A percentile compares a stretch with the other conserved stretches of the same genome.
Evolutionary conservation across 129 eudicot genomes (phyloP).

Genomic region (Flaveria bidentis): DNA sequence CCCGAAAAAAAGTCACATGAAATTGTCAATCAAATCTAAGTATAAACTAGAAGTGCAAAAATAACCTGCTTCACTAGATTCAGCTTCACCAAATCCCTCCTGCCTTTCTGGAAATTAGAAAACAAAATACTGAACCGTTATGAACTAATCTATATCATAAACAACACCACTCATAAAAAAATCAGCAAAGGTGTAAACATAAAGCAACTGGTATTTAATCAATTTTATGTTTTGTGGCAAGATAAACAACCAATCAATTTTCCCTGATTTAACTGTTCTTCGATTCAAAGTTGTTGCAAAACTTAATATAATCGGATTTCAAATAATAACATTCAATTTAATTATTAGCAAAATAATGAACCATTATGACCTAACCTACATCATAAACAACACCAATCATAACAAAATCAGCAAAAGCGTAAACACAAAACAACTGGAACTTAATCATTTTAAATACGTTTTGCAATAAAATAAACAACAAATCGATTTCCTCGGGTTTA

Average conservation of each 20-base stretch:
- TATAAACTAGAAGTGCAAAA: background rate
- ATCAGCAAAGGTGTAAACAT: background rate
- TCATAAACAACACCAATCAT: background rate
- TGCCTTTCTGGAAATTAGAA: slow-evolving; percentile 55
- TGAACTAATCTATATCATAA: slow-evolving; percentile 2
- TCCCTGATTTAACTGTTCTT: too few species aligned
- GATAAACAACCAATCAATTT: background rate
- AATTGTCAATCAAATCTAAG: background rate
- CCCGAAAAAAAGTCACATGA: background rate
- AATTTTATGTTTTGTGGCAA: background rate
- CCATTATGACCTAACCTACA: too few species aligned
- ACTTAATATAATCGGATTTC: too few species aligned
- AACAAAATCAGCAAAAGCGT: background rate
- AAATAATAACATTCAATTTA: too few species aligned
- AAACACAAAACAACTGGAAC: too few species aligned
- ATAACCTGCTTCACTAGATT: slow-evolving; percentile 67
- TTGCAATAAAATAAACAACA: too few species aligned
- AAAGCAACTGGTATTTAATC: slow-evolving; percentile 2
- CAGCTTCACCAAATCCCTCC: slow-evolving; percentile 57
- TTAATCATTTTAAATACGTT: too few species aligned
- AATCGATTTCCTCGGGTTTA: too few species aligned
- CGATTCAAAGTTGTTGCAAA: too few species aligned
- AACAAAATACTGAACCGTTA: background rate
- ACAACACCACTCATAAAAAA: slow-evolving; percentile 8
- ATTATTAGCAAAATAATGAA: too few species aligned